Base-by-base conservation (phyloP, 495 filamentous ascomycete genomes). In the Xylaria palmicola region DNA sequence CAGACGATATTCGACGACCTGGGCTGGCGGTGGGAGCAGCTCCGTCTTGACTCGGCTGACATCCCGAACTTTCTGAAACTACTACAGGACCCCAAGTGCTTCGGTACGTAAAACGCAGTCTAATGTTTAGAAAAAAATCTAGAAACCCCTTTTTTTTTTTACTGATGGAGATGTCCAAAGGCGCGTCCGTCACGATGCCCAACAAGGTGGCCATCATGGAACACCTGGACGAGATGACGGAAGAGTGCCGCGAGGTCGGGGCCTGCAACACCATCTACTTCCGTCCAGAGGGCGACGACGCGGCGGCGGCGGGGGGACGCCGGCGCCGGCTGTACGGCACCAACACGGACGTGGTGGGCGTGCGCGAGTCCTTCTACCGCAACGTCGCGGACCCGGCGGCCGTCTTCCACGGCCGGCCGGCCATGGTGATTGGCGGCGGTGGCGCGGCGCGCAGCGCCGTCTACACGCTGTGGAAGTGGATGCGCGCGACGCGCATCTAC, bases 241-340 rank as follows among this genome's bases (percentile, higher is more conserved):
- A 84, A 27, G 86, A 90, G 69, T 87, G 80, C 51, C 79, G 80
- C 13, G 85, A 84, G 48, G 86, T 90, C 13, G 88, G 88, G 50
- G 87, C 88, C 58, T 84, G 84, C 73, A 91, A 92, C 77, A 92
- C 88, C 8, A 80, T 92, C 49, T 92, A 88, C 78, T 65, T 86
- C 32, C 78, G 15, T 10, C 43, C 44, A 0, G 24, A 29, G 8
- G 56, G 27, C 17, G 34, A 59, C 44, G 3, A 37, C 29, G 19
- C 26, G 20, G 76, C 78, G 8, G n/a, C n/a, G 58, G 60, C 2
- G 69, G 70, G 32, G n/a, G n/a, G n/a, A n/a, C n/a, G n/a, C n/a
- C 77, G 79, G 39, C 70, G 73, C 1, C 73, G 73, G 34, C 62
- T 75, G 30, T 83, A 83, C 63, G 89, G 88, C 24, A 88, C 88